A percentile compares a stretch with the other conserved stretches of the same genome.
Conservation (phyloP, 805 yeast genomes). For the Teunomyces funiuensis region DNA sequence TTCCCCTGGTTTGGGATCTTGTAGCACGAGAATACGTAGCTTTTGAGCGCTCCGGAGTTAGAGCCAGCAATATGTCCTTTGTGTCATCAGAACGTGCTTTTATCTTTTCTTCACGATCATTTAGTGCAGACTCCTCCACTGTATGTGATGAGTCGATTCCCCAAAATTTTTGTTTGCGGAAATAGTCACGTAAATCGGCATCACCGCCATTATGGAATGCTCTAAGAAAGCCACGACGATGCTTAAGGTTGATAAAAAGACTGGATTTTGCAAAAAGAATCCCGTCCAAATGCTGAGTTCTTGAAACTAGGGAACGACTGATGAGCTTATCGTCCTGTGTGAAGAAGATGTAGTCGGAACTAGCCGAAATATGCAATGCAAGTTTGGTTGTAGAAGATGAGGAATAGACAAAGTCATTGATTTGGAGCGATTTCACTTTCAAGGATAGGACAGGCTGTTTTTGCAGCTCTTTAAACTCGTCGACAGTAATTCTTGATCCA, state of each 20-base stretch:
- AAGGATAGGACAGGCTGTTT: background rate
- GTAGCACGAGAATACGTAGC: conserved; percentile 6
- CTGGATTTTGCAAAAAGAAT: conserved; percentile 10
- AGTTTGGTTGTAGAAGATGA: background rate
- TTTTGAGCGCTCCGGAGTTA: background rate
- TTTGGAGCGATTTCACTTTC: background rate
- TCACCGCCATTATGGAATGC: conserved; percentile 9
- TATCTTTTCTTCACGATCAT: background rate
- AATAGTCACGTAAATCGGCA: conserved; percentile 7
- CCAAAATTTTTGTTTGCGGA: conserved; percentile 8
- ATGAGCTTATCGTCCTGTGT: conserved; percentile 7
- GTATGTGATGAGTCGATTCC: conserved; percentile 2
- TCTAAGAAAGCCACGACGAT: conserved; percentile 7
- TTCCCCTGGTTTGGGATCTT: conserved; percentile 5
- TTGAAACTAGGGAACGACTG: conserved; percentile 2
- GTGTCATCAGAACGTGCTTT: background rate
- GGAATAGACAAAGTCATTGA: background rate
- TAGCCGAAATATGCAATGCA: conserved; percentile 5
- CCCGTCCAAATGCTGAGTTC: conserved; percentile 1
- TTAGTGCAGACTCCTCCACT: background rate
- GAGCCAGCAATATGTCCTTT: background rate
- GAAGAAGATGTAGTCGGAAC: conserved; percentile 6
- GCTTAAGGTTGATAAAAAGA: conserved; percentile 7
- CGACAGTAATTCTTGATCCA: background rate
- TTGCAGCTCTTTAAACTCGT: conserved; percentile 1